Evolutionary conservation across 2,329 filamentous ascomycete genomes (phyloP).

Genomic region (Acrocalymma vagum): DNA sequence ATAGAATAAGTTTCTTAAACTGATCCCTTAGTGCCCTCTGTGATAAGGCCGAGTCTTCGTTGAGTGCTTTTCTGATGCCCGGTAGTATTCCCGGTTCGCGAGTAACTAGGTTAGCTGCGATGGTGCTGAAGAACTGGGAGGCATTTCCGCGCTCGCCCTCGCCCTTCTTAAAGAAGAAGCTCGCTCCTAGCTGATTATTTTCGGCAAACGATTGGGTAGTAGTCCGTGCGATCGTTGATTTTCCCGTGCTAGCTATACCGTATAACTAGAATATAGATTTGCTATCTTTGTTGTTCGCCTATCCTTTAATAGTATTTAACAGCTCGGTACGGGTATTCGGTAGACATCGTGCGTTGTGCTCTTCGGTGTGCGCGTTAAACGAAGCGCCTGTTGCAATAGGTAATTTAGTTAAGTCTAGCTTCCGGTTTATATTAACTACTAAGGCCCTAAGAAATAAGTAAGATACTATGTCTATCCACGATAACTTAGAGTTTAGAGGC

Average conservation of each 20-base stretch:
- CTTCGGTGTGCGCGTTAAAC: constrained; percentile 22
- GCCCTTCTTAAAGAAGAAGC: constrained; percentile 22
- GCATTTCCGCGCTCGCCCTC: constrained; percentile 19
- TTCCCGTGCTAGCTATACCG: constrained; percentile 22
- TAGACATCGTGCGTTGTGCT: constrained; percentile 28
- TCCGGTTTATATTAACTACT: constrained; percentile 11
- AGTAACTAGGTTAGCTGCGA: constrained; percentile 15
- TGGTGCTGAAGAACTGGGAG: constrained; percentile 17
- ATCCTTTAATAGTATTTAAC: constrained; percentile 27
- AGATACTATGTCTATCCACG: constrained; percentile 8
- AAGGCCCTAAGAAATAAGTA: constrained; percentile 9
- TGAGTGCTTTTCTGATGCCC: constrained; percentile 14
- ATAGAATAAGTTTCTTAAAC: constrained; percentile 17
- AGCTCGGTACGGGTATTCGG: constrained; percentile 31
- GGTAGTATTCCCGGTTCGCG: constrained; percentile 9
- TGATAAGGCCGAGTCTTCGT: constrained; percentile 10
- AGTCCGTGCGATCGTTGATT: constrained; percentile 26
- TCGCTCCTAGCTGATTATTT: constrained; percentile 12
- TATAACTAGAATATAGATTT: constrained; percentile 41
- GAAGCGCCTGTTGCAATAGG: constrained; percentile 18
- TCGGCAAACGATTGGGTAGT: constrained; percentile 22
- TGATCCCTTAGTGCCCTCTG: constrained; percentile 15
- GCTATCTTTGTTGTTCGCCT: constrained; percentile 21
- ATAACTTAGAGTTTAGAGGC: constrained; percentile 26
- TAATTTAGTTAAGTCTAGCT: constrained; percentile 7